Percentiles rank a stretch among this genome's conserved stretches.
Evolutionary conservation across 306 rosid genomes (phyloP).

Genomic region (Geum urbanum): DNA sequence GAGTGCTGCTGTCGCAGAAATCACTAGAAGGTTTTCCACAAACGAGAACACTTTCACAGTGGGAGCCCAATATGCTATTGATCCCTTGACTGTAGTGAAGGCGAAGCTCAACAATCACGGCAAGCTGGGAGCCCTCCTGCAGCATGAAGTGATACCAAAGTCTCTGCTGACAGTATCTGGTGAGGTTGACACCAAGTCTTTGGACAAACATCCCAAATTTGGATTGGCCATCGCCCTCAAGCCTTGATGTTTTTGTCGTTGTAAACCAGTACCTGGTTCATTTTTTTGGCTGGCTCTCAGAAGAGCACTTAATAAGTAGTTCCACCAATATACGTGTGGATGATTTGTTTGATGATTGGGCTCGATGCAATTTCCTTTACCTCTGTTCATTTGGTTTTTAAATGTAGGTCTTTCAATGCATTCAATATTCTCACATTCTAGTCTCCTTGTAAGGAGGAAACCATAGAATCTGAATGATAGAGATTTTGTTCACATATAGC

Average conservation of each 20-base stretch:
- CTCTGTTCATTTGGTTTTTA: constrained; percentile 25
- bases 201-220: constrained; percentile 75
- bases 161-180: constrained; percentile 83
- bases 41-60: constrained; percentile 86
- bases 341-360: constrained; percentile 32
- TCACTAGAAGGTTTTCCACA: constrained; percentile 70
- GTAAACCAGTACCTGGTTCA: constrained; percentile 34
- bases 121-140: constrained; percentile 77
- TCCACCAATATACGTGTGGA: constrained; percentile 58
- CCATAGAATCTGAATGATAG: constrained; percentile 22
- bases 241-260: constrained; percentile 52
- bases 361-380: constrained; percentile 24
- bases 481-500: constrained; percentile 1
- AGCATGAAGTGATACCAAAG: constrained; percentile 86
- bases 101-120: constrained; percentile 87
- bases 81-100: constrained; percentile 67
- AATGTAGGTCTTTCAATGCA: constrained; percentile 25
- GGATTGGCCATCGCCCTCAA: constrained; percentile 86
- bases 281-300: constrained; percentile 61
- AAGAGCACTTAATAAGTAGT: constrained; percentile 62
- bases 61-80: constrained; percentile 77
- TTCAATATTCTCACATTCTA: constrained; percentile 32
- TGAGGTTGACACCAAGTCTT: constrained; percentile 81
- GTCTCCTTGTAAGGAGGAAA: constrained; percentile 27
- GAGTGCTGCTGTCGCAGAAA: constrained; percentile 75